Evolutionary conservation across 148 eudicot species (phyloP).

Genomic region (Spergularia marina): DNA sequence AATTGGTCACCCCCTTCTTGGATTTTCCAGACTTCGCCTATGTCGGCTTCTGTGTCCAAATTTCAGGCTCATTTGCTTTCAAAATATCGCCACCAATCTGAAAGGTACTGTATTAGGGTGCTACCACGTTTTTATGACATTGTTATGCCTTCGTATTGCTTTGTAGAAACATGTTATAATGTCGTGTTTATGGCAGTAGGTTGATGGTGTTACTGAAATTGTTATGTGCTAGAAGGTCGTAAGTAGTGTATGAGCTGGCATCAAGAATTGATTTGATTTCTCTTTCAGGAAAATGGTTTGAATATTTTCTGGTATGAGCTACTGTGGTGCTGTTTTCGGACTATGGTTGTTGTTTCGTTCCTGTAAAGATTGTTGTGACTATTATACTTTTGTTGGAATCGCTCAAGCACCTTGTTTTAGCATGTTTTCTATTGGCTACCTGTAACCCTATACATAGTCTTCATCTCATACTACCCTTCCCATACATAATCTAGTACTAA

Average conservation of each 20-base stretch:
- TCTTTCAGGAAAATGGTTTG: background rate
- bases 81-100: background rate
- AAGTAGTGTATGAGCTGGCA: background rate
- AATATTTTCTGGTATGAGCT: background rate
- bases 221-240: background rate
- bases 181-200: background rate
- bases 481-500: too few species aligned
- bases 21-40: background rate
- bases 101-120: background rate
- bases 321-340: background rate
- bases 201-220: background rate
- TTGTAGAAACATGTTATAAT: background rate
- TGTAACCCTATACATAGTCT: too few species aligned
- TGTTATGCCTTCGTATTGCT: too few species aligned
- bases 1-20: slow-evolving; percentile 7
- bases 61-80: background rate
- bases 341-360: background rate
- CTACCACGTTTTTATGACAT: too few species aligned
- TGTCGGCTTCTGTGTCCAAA: background rate
- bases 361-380: too few species aligned
- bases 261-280: too few species aligned
- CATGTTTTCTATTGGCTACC: too few species aligned
- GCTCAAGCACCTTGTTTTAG: too few species aligned
- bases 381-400: too few species aligned
- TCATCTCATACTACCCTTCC: too few species aligned